Evolutionary conservation across 208 protist genomes (phyloP), one percentile per base, ranked within the genome.

Genomic region (Trypanosoma melophagium): DNA sequence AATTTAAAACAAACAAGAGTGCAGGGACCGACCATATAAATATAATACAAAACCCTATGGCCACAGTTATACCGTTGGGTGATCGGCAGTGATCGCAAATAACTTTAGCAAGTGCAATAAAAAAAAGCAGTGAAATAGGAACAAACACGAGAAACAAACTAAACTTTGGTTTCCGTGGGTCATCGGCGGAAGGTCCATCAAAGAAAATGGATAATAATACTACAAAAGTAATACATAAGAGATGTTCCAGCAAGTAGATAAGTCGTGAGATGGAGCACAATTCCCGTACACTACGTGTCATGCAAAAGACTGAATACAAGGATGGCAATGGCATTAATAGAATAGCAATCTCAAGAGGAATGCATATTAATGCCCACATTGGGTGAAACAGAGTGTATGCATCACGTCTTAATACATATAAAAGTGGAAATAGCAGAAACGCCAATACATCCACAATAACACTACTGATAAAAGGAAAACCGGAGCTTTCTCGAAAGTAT

Each of bases 151-250:
- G 2, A 28, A 55, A 7, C 21, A 71, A 14, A 31, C 56, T 2
- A 63, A 71, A 71, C 42, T 57, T 63, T 44, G 66, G 66, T 47
- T 47, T 60, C 4, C 1, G 1, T 19, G 56, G 41, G 44, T 71
- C 54, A 17, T 12, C 12, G 8, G 41, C 40, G 5, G 56, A 71
- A 14, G 66, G 66, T 24, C 66, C 66, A 56, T 71, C 66, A 56
- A 71, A 71, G 42, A 49, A 71, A 14, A 54, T 17, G 0, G 66
- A 57, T 2, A 71, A 13, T 5, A 71, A 38, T 16, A 63, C 28
- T 49, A 71, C 47, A 52, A 53, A 55, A 3, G 25, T 13, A 28
- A 71, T 63, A 28, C 35, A 55, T 12, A 61, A 38, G 5, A 16
- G 14, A 8, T 61, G 22, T 17, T 19, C 10, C 22, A 63, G 22